Base-by-base conservation (phyloP, 306 rosid species). In the Cicer judaicum region DNA sequence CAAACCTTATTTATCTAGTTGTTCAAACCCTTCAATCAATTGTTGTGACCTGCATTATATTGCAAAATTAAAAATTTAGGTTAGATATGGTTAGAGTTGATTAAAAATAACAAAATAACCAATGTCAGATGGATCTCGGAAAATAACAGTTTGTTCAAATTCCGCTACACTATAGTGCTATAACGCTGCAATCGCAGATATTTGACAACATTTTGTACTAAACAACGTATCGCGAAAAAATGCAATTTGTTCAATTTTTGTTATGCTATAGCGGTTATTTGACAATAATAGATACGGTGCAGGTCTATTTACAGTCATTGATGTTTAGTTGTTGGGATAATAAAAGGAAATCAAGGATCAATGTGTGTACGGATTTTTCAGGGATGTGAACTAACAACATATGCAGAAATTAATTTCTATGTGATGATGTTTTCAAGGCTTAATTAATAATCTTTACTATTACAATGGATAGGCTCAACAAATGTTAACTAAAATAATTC, bases 11-110 rank as follows among this genome's bases (percentile, higher is more conserved):
- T 71, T 60, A 19, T 87, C 82, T 42, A 38, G 8, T 65, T 74
- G 79, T 21, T 76, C 84, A 71, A 66, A 63, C 52, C 67, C 75
- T 72, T 85, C 93, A 70, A 75, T 77, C 72, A 81, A 64, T 61
- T 85, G 89, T 61, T 75, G 84, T 39, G 91, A 70, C 89, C 93
- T 89, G 93, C 85, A 77, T 81, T 79, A 63, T 29, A n/a, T 10
- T 36, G 34, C 55, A 81, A 46, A 50, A 79, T 46, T 38, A 63
- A 10, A 10, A 69, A 57, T 42, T 56, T 18, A 47, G 44, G 8
- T 70, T 70, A 56, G 48, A 19, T 46, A 71, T 2, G 66, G 42
- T 39, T 55, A 0, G 34, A 71, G 60, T 29, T 16, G 3, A 43
- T 43, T 62, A 16, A 64, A 63, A 21, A 29, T 29, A 46, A 61